Conservation (phyloP, 805 yeast genomes). For the Clavispora vitiphila region DNA sequence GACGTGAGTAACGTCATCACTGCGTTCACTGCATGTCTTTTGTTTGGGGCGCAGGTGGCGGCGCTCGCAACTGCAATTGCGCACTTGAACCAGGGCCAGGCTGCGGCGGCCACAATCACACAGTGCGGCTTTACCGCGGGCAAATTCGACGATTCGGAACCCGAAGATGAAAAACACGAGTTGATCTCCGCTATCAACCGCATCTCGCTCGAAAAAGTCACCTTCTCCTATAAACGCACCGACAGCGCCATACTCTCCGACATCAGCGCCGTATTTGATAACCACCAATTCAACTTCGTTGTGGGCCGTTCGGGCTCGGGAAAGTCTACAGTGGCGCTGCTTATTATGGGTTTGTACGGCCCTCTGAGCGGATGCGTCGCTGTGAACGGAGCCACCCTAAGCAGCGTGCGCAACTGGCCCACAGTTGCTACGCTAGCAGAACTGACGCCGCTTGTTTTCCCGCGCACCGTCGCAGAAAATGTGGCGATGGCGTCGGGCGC, state of each 20-base stretch:
- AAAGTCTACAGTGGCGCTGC: conserved; percentile 71
- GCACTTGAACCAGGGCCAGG: conserved; percentile 64
- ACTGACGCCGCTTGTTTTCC: conserved; percentile 62
- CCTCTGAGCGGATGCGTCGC: conserved; percentile 49
- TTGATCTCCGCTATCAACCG: too few relatives aligned
- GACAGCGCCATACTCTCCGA: conserved; percentile 43
- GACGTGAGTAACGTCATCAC: conserved; percentile 62
- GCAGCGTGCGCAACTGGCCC: not conserved
- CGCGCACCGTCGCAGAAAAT: conserved; percentile 1
- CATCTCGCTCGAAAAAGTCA: conserved; percentile 33
- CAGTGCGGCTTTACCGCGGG: conserved; percentile 23
- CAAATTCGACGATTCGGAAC: conserved; percentile 5
- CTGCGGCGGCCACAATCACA: conserved; percentile 53
- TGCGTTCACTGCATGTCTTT: conserved; percentile 76
- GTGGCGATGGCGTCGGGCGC: not conserved
- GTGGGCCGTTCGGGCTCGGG: conserved; percentile 93
- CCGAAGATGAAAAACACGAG: too few relatives aligned
- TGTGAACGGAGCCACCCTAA: conserved; percentile 39
- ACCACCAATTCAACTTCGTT: conserved; percentile 51
- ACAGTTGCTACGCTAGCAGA: conserved; percentile 58
- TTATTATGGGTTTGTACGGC: conserved; percentile 58
- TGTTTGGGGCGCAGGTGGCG: conserved; percentile 59
- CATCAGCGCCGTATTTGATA: conserved; percentile 41
- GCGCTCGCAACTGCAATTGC: conserved; percentile 53
- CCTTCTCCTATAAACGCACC: conserved; percentile 62